A percentile compares a stretch with the other conserved stretches of the same genome.
phyloP scores from a whole-genome alignment of 2,329 filamentous ascomycete genomes.

The Delphinella strobiligena region DNA sequence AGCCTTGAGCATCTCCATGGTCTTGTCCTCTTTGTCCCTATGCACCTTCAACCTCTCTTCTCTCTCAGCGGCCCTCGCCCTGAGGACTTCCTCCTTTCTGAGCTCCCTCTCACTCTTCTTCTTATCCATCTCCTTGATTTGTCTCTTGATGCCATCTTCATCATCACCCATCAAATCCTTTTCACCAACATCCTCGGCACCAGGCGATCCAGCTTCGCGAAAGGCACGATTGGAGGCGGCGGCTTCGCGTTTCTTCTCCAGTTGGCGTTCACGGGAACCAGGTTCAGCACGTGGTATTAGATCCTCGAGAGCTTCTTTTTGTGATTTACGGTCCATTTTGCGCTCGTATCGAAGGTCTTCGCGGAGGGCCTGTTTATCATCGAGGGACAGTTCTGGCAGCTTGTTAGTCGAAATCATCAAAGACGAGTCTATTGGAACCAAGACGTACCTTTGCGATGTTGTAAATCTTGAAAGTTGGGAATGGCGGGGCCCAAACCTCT shows the following conservation, averaged over 20 bases:
- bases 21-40: constrained; percentile 67
- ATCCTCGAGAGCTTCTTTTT: constrained; percentile 68
- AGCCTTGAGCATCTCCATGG: constrained; percentile 67
- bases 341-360: constrained; percentile 50
- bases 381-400: constrained; percentile 34
- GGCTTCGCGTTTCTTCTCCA: constrained; percentile 71
- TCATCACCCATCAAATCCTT: constrained; percentile 66
- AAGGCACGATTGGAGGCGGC: constrained; percentile 66
- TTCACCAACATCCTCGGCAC: constrained; percentile 55
- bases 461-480: constrained; percentile 63
- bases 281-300: constrained; percentile 71
- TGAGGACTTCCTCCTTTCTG: constrained; percentile 64
- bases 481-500: constrained; percentile 45
- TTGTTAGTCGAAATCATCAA: neutral
- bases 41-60: constrained; percentile 63
- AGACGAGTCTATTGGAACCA: neutral
- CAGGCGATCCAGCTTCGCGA: constrained; percentile 51
- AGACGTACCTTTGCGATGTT: constrained; percentile 41
- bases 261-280: constrained; percentile 66
- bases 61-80: constrained; percentile 65
- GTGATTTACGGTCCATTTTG: constrained; percentile 49
- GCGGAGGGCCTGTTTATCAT: constrained; percentile 32
- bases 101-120: constrained; percentile 79
- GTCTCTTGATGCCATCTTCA: constrained; percentile 53
- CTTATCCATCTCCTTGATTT: constrained; percentile 52